These are phyloP conservation scores for Verticillium dahliae DNA, from an alignment of 2,329 filamentous ascomycete genomes.

Conservation along the genomic window DNA sequence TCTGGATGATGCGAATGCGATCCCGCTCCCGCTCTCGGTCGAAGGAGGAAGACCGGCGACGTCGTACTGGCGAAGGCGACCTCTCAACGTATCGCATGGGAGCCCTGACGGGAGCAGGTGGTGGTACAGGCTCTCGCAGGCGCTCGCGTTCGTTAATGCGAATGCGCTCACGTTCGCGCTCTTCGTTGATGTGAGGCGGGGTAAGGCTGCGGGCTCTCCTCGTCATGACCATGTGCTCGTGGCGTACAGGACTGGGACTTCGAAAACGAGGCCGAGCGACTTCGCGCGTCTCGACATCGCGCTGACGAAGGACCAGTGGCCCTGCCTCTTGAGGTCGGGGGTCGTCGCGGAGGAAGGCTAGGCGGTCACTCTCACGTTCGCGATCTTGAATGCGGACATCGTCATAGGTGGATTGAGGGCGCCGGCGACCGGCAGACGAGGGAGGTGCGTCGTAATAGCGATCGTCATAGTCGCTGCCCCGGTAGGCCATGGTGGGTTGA, in stretches of 20 bases:
- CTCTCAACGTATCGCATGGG: slow-evolving; percentile 34
- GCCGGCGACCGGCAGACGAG: slow-evolving; percentile 12
- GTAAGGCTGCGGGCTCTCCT: slow-evolving; percentile 36
- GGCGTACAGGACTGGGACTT: slow-evolving; percentile 31
- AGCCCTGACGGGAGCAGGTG: slow-evolving; percentile 21
- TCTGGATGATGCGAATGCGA: slow-evolving; percentile 41
- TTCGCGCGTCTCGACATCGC: slow-evolving; percentile 50
- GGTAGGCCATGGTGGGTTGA: slow-evolving; percentile 3
- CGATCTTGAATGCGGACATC: slow-evolving; percentile 35
- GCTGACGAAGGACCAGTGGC: slow-evolving; percentile 45
- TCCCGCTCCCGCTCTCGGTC: slow-evolving; percentile 43
- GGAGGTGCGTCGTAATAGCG: slow-evolving; percentile 11
- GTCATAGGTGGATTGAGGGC: slow-evolving; percentile 24
- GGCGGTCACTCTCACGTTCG: slow-evolving; percentile 24
- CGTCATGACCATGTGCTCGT: slow-evolving; percentile 27
- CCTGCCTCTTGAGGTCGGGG: slow-evolving; percentile 39
- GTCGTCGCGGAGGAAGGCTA: slow-evolving; percentile 46
- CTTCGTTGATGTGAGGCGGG: slow-evolving; percentile 20
- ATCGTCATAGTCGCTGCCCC: slow-evolving; percentile 12
- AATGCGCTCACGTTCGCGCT: slow-evolving; percentile 26
- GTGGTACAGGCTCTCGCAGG: slow-evolving; percentile 29
- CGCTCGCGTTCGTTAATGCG: slow-evolving; percentile 34
- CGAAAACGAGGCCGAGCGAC: slow-evolving; percentile 35
- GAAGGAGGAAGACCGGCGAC: slow-evolving; percentile 26
- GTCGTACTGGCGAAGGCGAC: slow-evolving; percentile 23